Base-by-base conservation (phyloP, 306 rosid species). In the Prunus salicina region DNA sequence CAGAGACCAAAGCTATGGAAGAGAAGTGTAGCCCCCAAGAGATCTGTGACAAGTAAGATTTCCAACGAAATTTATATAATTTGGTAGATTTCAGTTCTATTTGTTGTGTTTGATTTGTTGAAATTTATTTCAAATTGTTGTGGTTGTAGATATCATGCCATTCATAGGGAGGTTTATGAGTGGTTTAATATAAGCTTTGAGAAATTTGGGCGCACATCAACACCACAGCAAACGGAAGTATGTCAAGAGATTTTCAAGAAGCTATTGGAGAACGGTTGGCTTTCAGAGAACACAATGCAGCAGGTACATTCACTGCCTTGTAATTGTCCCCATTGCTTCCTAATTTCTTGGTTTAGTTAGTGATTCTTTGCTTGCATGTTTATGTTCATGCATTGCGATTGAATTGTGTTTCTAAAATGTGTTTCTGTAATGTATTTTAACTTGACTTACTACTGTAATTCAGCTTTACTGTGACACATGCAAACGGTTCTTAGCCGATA, bases 1-100 rank as follows among this genome's bases (percentile, higher is more conserved):
- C 98, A 1, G 98, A 95, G 86, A 95, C 98, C 14, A 95, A 95
- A 71, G 98, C 98, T 64, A 7, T 95, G 88, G 98, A 95, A 78
- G 98, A 95, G 89, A 90, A 90, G 3, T 89, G 96, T 74, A 89
- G 96, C 67, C 97, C 98, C 16, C 82, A 90, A 68, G 88, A 95
- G 81, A 95, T 95, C 69, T 95, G 99, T 74, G 97, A 95, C 85
- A 95, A 92, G 99, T 95, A 82, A 69, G n/a, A 7, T 27, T 28
- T 57, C 2, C 18, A 15, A 2, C 28, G 58, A 45, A 46, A 18
- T 62, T 74, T n/a, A 19, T 49, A 13, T 50, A 14, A 56, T 46
- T 73, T 19, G n/a, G 15, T 47, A 27, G 18, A 22, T 38, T 72
- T n/a, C 27, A 69, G 47, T 8, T 38, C 34, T 20, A 50, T 7